Evolutionary conservation across 2,329 filamentous ascomycete species (phyloP).

Genomic region (Exserohilum turcica): DNA sequence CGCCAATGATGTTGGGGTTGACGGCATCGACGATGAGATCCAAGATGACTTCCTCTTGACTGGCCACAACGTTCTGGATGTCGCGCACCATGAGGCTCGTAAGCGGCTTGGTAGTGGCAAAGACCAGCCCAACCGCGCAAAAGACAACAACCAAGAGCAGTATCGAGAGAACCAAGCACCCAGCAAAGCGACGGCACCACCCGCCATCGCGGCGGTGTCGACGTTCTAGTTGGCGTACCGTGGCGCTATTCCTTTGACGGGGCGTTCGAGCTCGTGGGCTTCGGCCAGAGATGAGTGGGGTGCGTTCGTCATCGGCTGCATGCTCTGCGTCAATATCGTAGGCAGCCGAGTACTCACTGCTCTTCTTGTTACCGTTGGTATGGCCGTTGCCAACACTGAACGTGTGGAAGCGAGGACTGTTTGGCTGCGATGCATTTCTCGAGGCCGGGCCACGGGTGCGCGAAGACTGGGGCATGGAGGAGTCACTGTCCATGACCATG

Average conservation of each 20-base stretch:
- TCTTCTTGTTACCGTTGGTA: slow-evolving; percentile 55
- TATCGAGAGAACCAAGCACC: slow-evolving; percentile 81
- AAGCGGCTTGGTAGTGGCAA: slow-evolving; percentile 88
- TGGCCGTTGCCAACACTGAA: slow-evolving; percentile 50
- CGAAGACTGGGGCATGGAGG: slow-evolving; percentile 71
- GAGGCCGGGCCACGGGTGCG: slow-evolving; percentile 66
- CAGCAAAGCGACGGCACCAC: slow-evolving; percentile 77
- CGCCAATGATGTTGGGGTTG: slow-evolving; percentile 90
- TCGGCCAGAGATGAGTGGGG: slow-evolving; percentile 75
- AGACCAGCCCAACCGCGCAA: slow-evolving; percentile 85
- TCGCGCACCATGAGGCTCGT: slow-evolving; percentile 76
- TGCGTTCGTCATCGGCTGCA: slow-evolving; percentile 84
- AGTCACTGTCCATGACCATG: slow-evolving; percentile 61
- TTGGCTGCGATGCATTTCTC: slow-evolving; percentile 68
- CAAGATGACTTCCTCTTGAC: slow-evolving; percentile 93
- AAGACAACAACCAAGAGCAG: slow-evolving; percentile 81
- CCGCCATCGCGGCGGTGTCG: slow-evolving; percentile 59
- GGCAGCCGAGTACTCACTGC: slow-evolving; percentile 65
- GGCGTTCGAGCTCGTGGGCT: slow-evolving; percentile 58
- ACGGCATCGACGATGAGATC: slow-evolving; percentile 85
- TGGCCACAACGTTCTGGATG: slow-evolving; percentile 88
- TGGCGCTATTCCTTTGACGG: slow-evolving; percentile 60
- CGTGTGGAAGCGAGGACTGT: slow-evolving; percentile 65
- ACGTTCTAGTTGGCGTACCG: slow-evolving; percentile 73
- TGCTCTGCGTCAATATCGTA: slow-evolving; percentile 84